Base-by-base conservation (phyloP, 78 protist species). In the Salpingoeca rosetta region DNA sequence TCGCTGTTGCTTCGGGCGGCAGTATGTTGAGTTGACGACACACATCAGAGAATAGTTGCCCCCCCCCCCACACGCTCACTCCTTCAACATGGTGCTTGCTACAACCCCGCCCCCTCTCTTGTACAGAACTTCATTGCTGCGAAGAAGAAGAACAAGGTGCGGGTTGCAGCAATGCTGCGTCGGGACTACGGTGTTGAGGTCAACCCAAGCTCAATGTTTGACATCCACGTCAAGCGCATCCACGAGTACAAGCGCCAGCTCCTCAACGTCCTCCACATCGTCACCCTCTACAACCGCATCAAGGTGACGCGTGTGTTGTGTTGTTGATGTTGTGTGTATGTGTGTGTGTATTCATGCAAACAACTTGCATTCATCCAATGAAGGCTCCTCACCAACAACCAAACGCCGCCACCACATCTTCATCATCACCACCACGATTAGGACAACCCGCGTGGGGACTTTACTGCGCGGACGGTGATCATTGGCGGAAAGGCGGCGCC, bases 191-290 rank as follows among this genome's bases (percentile, higher is more conserved):
- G 90, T 40, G 79, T 94, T 85, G 81, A 84, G 37, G 90, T 97
- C 38, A 77, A 92, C 86, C 73, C 85, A 75, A 85, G 94, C 74
- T 91, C 95, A 37, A 82, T 97, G 82, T 97, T 94, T 82, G 98
- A 97, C 83, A 84, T 92, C n/a, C 98, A 97, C 80, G 94, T 94
- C 77, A 97, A 97, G 94, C 92, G 99, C 84, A 94, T 97, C 81
- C 99, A 97, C 87, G 99, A 97, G 92, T 97, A 97, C 95, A 97
- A 97, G 96, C 89, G 99, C 40, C 99, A 97, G 90, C 80, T 93
- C 27, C 79, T 96, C 65, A 95, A 95, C 87, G 89, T 92, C 41
- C 92, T 92, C 43, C 81, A 73, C 81, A 76, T 88, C 36, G 78
- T 88, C 44, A 42, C 45, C 44, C 80, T 10, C 26, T 89, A 89